Evolutionary conservation across 1,139 yeast species (phyloP).

Genomic region (Yamadazyma sp.): DNA sequence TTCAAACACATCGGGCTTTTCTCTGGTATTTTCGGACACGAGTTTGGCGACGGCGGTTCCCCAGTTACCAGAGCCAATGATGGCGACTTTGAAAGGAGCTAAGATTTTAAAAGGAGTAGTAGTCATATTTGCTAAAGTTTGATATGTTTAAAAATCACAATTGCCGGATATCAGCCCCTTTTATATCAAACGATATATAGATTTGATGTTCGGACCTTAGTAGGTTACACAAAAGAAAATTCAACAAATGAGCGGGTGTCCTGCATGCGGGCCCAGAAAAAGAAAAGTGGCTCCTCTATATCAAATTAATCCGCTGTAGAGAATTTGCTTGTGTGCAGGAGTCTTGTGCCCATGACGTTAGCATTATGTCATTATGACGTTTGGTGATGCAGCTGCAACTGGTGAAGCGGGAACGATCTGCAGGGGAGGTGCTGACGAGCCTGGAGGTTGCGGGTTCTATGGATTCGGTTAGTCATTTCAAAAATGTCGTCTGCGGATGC

Average conservation of each 20-base stretch:
- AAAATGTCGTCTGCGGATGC: too few species aligned
- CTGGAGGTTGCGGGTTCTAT: too few species aligned
- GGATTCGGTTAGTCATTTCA: too few species aligned
- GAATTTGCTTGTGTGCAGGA: too few species aligned
- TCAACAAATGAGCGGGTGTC: neutral
- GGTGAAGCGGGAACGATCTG: neutral
- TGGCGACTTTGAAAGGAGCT: constrained; percentile 53
- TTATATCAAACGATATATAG: neutral
- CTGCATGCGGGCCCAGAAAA: neutral
- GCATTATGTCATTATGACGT: constrained; percentile 3
- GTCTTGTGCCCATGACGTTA: neutral
- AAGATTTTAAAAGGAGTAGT: constrained; percentile 34
- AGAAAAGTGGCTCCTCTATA: too few species aligned
- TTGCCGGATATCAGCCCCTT: neutral
- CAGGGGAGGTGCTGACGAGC: neutral
- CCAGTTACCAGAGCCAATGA: constrained; percentile 85
- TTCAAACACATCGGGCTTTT: constrained; percentile 66
- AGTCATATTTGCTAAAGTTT: constrained; percentile 30
- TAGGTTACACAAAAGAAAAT: neutral
- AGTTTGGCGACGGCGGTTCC: constrained; percentile 96
- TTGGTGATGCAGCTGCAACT: neutral
- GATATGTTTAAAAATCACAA: neutral
- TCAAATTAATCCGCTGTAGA: too few species aligned
- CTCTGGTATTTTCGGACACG: constrained; percentile 79
- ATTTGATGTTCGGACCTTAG: neutral